These are phyloP conservation scores for Paracamarosporium sp. DNA, from an alignment of 2,329 filamentous ascomycete species.

Conservation along the genomic window DNA sequence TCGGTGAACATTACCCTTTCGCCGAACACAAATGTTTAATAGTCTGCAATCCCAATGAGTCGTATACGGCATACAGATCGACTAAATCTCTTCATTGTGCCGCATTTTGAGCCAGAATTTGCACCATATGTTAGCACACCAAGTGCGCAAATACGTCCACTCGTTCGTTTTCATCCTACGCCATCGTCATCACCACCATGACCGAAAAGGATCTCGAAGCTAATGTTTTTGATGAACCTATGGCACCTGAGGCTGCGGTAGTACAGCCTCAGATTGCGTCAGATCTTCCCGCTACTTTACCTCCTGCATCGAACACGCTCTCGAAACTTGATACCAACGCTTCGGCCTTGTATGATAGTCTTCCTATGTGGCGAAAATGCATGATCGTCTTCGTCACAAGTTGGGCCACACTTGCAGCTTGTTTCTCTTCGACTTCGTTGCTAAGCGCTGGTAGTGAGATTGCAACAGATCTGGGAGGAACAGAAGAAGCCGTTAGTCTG, in stretches of 20 bases:
- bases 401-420: slow-evolving; percentile 51
- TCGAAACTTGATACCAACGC: neutral
- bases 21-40: neutral
- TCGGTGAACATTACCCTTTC: neutral
- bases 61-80: neutral
- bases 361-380: slow-evolving; percentile 37
- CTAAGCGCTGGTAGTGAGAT: slow-evolving; percentile 51
- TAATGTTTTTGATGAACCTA: neutral
- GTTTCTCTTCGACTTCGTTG: slow-evolving; percentile 52
- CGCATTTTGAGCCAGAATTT: neutral
- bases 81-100: neutral
- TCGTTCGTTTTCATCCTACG: neutral
- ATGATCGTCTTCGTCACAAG: slow-evolving; percentile 51
- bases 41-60: neutral
- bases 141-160: neutral
- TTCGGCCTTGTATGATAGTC: slow-evolving; percentile 3
- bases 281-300: neutral
- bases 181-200: neutral
- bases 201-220: neutral
- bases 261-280: neutral
- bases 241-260: neutral
- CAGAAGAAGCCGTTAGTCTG: slow-evolving; percentile 22
- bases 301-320: neutral
- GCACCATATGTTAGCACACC: neutral
- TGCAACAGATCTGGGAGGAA: slow-evolving; percentile 22